These are phyloP conservation scores for Clonostachys chloroleuca DNA, from an alignment of 2,329 filamentous ascomycete species.

Conservation along the genomic window DNA sequence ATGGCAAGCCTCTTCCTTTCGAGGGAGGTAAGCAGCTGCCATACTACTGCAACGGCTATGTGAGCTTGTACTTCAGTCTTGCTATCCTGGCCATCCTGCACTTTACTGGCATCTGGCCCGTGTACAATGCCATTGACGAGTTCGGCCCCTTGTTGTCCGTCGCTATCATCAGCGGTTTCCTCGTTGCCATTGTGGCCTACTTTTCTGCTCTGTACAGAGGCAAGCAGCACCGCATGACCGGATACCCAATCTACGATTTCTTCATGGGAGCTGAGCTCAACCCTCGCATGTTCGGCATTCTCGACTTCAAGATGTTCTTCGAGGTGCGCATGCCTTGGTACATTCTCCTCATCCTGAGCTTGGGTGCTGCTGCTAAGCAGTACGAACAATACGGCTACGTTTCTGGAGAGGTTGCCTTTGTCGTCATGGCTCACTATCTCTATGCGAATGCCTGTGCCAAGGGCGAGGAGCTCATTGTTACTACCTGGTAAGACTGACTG, in stretches of 20 bases:
- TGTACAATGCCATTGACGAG: conserved; percentile 91
- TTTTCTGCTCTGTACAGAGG: conserved; percentile 77
- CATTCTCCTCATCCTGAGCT: conserved; percentile 75
- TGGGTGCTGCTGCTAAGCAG: conserved; percentile 75
- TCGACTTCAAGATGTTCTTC: conserved; percentile 97
- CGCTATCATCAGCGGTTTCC: conserved; percentile 84
- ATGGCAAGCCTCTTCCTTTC: conserved; percentile 84
- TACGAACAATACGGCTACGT: conserved; percentile 84
- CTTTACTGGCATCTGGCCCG: conserved; percentile 76
- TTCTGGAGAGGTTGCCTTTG: conserved; percentile 76
- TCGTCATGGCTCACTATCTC: conserved; percentile 85
- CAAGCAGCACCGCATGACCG: conserved; percentile 88
- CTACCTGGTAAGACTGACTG: conserved; percentile 55
- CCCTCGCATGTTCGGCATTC: conserved; percentile 77
- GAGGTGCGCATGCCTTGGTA: conserved; percentile 92
- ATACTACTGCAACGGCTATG: conserved; percentile 92
- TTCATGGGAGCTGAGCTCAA: conserved; percentile 92
- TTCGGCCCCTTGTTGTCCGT: conserved; percentile 93
- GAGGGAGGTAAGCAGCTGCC: conserved; percentile 78
- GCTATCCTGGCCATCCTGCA: conserved; percentile 68
- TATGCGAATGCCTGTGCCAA: conserved; percentile 92
- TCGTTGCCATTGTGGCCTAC: conserved; percentile 81
- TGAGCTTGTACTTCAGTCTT: conserved; percentile 85
- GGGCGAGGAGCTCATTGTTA: conserved; percentile 85
- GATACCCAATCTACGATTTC: conserved; percentile 80